Conservation (phyloP, 2,329 filamentous ascomycete genomes). For the Coniella vitis region DNA sequence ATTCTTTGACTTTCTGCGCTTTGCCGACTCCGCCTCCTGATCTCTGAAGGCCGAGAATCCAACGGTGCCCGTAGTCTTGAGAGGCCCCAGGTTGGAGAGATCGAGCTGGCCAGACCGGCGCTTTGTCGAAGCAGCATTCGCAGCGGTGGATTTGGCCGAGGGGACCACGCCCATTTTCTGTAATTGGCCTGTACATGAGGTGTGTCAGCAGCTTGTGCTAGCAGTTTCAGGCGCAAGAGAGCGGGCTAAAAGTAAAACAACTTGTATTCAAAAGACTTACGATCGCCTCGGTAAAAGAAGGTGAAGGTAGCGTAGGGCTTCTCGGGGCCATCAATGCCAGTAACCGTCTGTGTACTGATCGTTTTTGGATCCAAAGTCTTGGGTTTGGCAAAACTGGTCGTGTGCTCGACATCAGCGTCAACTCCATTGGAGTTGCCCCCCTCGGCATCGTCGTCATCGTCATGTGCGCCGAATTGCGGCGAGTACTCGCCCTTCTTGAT, state of each 20-base stretch:
- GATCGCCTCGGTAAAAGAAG: constrained; percentile 93
- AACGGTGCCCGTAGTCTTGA: constrained; percentile 81
- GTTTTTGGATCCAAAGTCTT: constrained; percentile 94
- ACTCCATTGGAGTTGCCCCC: constrained; percentile 44
- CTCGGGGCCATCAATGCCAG: constrained; percentile 90
- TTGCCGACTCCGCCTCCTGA: constrained; percentile 45
- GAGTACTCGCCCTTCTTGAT: constrained; percentile 98
- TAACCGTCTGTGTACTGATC: constrained; percentile 98
- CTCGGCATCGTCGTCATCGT: constrained; percentile 72
- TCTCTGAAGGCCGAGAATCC: constrained; percentile 88
- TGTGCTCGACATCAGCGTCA: constrained; percentile 87
- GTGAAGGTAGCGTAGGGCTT: constrained; percentile 96
- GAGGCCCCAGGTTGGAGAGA: constrained; percentile 74
- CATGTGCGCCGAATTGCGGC: constrained; percentile 93
- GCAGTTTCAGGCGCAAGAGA: not conserved
- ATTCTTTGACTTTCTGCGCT: constrained; percentile 57
- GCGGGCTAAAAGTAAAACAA: not conserved
- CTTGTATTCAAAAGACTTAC: constrained; percentile 55
- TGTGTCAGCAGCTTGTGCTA: too few relatives aligned
- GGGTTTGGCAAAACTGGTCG: constrained; percentile 93
- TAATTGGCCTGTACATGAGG: constrained; percentile 63
- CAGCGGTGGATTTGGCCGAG: constrained; percentile 56
- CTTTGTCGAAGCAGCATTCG: constrained; percentile 58
- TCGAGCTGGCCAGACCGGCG: constrained; percentile 77
- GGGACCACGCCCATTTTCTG: constrained; percentile 91